Evolutionary conservation across 495 filamentous ascomycete genomes (phyloP), one percentile per base, ranked within the genome.

Genomic region (Penicillium coffeae): DNA sequence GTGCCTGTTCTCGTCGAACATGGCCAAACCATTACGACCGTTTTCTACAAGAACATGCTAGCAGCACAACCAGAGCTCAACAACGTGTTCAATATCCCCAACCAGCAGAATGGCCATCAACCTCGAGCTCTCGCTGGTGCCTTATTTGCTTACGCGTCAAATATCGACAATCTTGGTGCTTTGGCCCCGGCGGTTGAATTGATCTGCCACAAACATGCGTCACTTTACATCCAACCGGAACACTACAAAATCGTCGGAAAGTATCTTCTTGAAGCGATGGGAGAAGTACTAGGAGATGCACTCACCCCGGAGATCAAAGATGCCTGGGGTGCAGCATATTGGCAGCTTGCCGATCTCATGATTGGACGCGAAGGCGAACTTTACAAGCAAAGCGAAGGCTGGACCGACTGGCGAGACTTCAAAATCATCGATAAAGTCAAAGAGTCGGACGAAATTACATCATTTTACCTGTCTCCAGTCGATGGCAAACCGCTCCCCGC

Each of bases 171-270:
- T 65, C 76, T 88, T 5, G 71, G 69, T 44, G 79, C 74, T 20
- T 73, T 90, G 3, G 50, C 63, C 27, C 71, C 76, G 5, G 80
- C 82, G 30, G 76, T 90, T n/a, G 81, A 84, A 63, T 74, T 82
- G 53, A 88, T 90, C 59, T 82, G 83, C 59, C 76, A 86, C 64
- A 89, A 88, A 66, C 86, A 90, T 53, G 85, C 80, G 36, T 85
- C 81, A 0, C 78, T 89, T 22, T 81, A 81, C 64, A 81, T 90
- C 54, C 65, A 76, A 47, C 79, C 86, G 18, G 83, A 78, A 7
- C 77, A 86, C 48, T 89, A 89, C 68, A 59, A 76, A 37, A 78
- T 86, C 41, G 86, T 90, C 21, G 86, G 81, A 45, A 76, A 75
- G 54, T 75, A 80, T 65, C 77, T 89, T 7, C 73, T 90, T 42